A percentile compares a stretch with the other conserved stretches of the same genome.
Evolutionary conservation across 306 rosid genomes (phyloP).

Genomic region (Sesbania bispinosa): DNA sequence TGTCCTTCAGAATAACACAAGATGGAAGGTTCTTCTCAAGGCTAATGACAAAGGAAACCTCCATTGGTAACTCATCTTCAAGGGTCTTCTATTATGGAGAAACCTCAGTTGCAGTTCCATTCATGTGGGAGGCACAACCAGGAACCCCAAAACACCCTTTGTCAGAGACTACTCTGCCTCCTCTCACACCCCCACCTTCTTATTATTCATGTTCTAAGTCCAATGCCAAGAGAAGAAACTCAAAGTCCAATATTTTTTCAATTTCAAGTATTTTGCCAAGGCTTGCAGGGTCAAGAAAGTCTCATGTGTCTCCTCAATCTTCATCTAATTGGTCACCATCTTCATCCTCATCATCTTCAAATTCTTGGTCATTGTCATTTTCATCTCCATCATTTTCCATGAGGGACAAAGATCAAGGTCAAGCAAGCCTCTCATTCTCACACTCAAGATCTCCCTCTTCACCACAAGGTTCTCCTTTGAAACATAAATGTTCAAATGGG

Average conservation of each 20-base stretch:
- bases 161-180: constrained; percentile 31
- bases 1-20: constrained; percentile 35
- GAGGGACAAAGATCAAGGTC: neutral
- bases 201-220: constrained; percentile 20
- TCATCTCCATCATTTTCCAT: constrained; percentile 18
- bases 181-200: constrained; percentile 48
- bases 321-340: neutral
- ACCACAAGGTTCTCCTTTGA: neutral
- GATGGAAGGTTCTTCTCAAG: constrained; percentile 30
- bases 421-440: neutral
- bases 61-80: constrained; percentile 28
- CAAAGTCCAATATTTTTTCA: constrained; percentile 11
- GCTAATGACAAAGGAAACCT: constrained; percentile 31
- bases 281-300: constrained; percentile 17
- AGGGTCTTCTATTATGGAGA: constrained; percentile 40
- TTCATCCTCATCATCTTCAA: too few relatives aligned
- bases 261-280: constrained; percentile 16
- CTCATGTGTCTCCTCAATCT: constrained; percentile 16
- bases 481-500: neutral
- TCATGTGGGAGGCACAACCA: constrained; percentile 44
- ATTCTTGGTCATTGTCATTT: too few relatives aligned
- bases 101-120: constrained; percentile 36
- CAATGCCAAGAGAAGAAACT: neutral
- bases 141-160: constrained; percentile 46
- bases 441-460: neutral